Evolutionary conservation across 1,284 basidiomycete species (phyloP).

Genomic region (Ceratobasidium sp.): DNA sequence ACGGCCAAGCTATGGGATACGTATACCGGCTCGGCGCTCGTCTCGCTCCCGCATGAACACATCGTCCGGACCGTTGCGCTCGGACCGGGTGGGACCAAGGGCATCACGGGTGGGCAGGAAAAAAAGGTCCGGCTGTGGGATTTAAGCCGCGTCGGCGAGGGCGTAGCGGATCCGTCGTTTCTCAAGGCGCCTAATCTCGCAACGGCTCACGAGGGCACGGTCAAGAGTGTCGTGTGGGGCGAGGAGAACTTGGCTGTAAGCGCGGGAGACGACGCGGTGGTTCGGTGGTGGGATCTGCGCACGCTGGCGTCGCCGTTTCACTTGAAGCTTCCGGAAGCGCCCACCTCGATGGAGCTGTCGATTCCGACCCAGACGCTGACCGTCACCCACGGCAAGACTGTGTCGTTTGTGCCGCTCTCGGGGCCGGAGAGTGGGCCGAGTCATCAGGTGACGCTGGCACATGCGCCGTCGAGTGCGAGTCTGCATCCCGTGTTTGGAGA

Average conservation of each 20-base stretch:
- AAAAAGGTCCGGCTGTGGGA: slow-evolving; percentile 98
- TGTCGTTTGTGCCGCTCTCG: slow-evolving; percentile 75
- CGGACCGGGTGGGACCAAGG: slow-evolving; percentile 67
- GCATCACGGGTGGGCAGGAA: slow-evolving; percentile 95
- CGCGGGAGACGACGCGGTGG: slow-evolving; percentile 88
- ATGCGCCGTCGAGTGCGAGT: slow-evolving; percentile 88
- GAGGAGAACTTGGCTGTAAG: slow-evolving; percentile 81
- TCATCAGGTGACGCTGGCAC: slow-evolving; percentile 74
- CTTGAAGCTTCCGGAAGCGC: slow-evolving; percentile 77
- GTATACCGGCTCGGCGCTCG: slow-evolving; percentile 81
- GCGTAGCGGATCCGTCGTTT: slow-evolving; percentile 54
- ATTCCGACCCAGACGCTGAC: slow-evolving; percentile 84
- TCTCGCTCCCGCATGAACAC: slow-evolving; percentile 97
- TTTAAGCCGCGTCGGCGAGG: slow-evolving; percentile 80
- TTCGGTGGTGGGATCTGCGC: slow-evolving; percentile 98
- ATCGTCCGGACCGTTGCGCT: slow-evolving; percentile 96
- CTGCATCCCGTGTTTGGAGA: slow-evolving; percentile 89
- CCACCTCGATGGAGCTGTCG: slow-evolving; percentile 94
- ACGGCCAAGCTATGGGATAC: slow-evolving; percentile 99
- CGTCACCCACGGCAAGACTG: slow-evolving; percentile 89
- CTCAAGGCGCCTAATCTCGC: slow-evolving; percentile 37
- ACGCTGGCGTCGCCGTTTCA: slow-evolving; percentile 74
- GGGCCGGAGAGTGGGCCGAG: slow-evolving; percentile 35
- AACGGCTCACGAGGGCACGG: slow-evolving; percentile 82
- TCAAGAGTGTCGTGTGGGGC: slow-evolving; percentile 94